Base-by-base conservation (phyloP, 1,284 basidiomycete genomes). In the Sporisorium graminicola region DNA sequence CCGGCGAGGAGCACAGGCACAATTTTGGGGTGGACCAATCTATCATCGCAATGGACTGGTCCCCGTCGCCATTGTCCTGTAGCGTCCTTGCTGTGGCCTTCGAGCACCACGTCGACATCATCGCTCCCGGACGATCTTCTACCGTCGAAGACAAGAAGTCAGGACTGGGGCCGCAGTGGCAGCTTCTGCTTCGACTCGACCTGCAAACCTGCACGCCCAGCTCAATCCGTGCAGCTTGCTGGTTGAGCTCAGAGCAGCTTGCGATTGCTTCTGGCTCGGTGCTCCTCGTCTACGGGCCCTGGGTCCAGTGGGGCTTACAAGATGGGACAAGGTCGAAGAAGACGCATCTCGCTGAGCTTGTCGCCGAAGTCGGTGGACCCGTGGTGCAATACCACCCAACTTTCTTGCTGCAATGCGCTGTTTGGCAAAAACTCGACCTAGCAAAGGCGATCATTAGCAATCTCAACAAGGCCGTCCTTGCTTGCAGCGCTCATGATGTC, bases 1-100 rank as follows among this genome's bases (percentile, higher is more conserved):
- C 93, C 0, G 95, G 95, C 2, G 87, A 68, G 37, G 74, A 77
- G 47, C 55, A 77, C 37, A 33, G 58, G n/a, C 70, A 73, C 13
- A 10, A 1, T 5, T 58, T 77, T n/a, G 58, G 51, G 13, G 20
- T 52, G 4, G 40, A 31, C 5, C 71, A 70, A 3, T 9, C 16
- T 2, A 52, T 73, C 52, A 31, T 64, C 3, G 66, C 63, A 2
- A 6, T 77, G 9, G 70, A 77, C 27, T 77, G 74, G 74, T 77
- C 74, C 6, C 70, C 65, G 2, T 73, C 74, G 10, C 13, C 53
- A 16, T 20, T 66, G 24, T 66, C 70, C 6, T 33, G 14, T 31
- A 54, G 56, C 10, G 53, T 57, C 0, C 59, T 77, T 6, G 65
- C 74, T 12, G 49, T 77, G 5, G 75, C 43, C 2, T 74, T 71